Evolutionary conservation across 179 eudicot genomes (phyloP), one percentile per base, ranked within the genome.

Genomic region (Silene coronaria): DNA sequence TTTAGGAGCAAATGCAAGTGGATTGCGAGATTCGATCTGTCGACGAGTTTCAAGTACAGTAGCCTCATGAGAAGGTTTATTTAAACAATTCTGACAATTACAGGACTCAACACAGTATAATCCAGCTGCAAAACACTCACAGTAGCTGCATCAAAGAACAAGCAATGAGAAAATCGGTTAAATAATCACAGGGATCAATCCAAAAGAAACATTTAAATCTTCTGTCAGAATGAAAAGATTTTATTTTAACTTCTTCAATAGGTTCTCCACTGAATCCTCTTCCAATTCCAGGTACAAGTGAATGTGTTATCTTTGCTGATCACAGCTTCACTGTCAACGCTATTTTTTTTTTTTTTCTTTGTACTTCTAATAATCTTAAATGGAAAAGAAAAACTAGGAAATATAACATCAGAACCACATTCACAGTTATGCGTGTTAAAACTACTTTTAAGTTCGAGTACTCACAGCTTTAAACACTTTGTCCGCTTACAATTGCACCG

Each of bases 81-180:
- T 93, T 82, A 91, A 90, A 84, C 98, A 93, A 34, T 86, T 91
- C 77, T 83, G 89, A 76, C 98, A 93, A 17, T 91, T 82, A 76
- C 98, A 93, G 16, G 98, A 92, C 84, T 91, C 98, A 77, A 88
- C 96, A 79, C 98, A 93, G 75, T 93, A 93, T 53, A 91, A 87
- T 5, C 98, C 98, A 78, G 97, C 98, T n/a, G 97, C 98, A 85
- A 93, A 93, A 78, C 98, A 93, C 86, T 91, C 98, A 78, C 98
- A 93, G 77, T 93, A 93, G 59, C 98, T 93, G 90, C 88, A 87
- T 67, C 67, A 70, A 59, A 72, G 53, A 74, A 73, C 27, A 60
- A 59, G 65, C 46, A 60, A 24, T 74, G 28, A 77, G 36, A 27
- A 32, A 19, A 51, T 17, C 14, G 34, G 30, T 61, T 3, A 46